A percentile compares a stretch with the other conserved stretches of the same genome.
These are phyloP conservation scores for Brassica nigra DNA, from an alignment of 345 rosid genomes.

Conservation along the genomic window DNA sequence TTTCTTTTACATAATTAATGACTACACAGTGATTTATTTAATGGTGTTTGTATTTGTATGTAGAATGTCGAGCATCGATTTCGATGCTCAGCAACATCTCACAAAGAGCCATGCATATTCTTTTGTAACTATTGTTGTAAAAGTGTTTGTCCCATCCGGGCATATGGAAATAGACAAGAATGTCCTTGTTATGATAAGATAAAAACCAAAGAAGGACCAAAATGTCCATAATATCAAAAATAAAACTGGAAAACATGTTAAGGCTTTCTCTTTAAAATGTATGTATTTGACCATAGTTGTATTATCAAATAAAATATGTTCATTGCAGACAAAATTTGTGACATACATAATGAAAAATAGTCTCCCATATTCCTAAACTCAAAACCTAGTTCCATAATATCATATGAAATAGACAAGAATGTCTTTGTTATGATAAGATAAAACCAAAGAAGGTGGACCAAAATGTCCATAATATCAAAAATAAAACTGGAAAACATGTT, in stretches of 20 bases:
- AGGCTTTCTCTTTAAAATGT: too few relatives aligned
- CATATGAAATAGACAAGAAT: too few relatives aligned
- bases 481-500: too few relatives aligned
- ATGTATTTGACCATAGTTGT: too few relatives aligned
- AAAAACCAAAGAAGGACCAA: slow-evolving; percentile 43
- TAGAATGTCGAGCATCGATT: slow-evolving; percentile 36
- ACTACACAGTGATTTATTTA: neutral
- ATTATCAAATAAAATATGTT: too few relatives aligned
- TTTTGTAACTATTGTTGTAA: slow-evolving; percentile 46
- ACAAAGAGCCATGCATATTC: slow-evolving; percentile 31
- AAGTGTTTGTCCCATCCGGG: slow-evolving; percentile 51
- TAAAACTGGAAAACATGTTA: neutral
- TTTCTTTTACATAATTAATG: neutral
- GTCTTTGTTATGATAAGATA: too few relatives aligned
- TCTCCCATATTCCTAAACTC: too few relatives aligned
- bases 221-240: slow-evolving; percentile 43
- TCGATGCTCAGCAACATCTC: slow-evolving; percentile 36
- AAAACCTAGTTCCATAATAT: too few relatives aligned
- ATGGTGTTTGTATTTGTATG: neutral
- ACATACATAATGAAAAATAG: too few relatives aligned
- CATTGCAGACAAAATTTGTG: too few relatives aligned
- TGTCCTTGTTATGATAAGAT: slow-evolving; percentile 44
- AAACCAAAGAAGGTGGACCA: too few relatives aligned
- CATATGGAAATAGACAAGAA: slow-evolving; percentile 51
- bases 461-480: too few relatives aligned